Percentiles rank a stretch among this genome's conserved stretches.
Conservation (phyloP, 2,329 filamentous ascomycete genomes). For the Cryphonectria nitschkei region DNA sequence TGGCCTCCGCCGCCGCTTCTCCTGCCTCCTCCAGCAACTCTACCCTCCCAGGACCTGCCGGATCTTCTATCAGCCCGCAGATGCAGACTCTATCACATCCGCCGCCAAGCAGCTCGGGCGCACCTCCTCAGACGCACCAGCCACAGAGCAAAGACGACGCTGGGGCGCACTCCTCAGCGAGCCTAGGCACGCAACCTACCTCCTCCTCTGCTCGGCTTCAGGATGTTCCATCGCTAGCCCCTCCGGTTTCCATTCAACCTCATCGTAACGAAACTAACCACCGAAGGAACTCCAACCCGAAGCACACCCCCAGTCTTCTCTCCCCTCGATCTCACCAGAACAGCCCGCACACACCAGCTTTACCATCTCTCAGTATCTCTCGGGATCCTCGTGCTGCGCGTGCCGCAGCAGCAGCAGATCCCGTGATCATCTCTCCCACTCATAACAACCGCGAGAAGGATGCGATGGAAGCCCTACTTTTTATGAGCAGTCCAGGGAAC, state of each 20-base stretch:
- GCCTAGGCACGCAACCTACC: constrained; percentile 34
- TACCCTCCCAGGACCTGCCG: constrained; percentile 55
- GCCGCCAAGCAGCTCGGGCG: constrained; percentile 33
- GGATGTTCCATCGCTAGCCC: constrained; percentile 46
- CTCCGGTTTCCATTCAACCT: constrained; percentile 59
- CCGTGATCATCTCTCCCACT: constrained; percentile 68
- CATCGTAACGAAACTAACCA: constrained; percentile 47
- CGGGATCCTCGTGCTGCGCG: constrained; percentile 40
- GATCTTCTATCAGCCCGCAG: constrained; percentile 59
- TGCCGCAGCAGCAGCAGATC: constrained; percentile 48
- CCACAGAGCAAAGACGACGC: constrained; percentile 8
- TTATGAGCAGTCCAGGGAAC: constrained; percentile 80
- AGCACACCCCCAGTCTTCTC: constrained; percentile 54
- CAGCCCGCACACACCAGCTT: constrained; percentile 41
- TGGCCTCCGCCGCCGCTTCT: constrained; percentile 71
- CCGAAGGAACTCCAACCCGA: constrained; percentile 55
- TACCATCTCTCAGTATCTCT: constrained; percentile 45
- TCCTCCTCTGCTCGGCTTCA: constrained; percentile 10
- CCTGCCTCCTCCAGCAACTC: constrained; percentile 64
- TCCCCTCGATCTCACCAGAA: constrained; percentile 48
- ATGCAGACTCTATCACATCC: constrained; percentile 33
- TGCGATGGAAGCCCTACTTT: constrained; percentile 77
- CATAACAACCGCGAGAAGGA: constrained; percentile 77
- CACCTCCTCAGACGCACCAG: constrained; percentile 32
- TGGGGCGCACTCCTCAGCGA: constrained; percentile 38